These are phyloP conservation scores for Backusella australiensis DNA, from an alignment of 192 early-diverging fungal genomes.

Conservation along the genomic window DNA sequence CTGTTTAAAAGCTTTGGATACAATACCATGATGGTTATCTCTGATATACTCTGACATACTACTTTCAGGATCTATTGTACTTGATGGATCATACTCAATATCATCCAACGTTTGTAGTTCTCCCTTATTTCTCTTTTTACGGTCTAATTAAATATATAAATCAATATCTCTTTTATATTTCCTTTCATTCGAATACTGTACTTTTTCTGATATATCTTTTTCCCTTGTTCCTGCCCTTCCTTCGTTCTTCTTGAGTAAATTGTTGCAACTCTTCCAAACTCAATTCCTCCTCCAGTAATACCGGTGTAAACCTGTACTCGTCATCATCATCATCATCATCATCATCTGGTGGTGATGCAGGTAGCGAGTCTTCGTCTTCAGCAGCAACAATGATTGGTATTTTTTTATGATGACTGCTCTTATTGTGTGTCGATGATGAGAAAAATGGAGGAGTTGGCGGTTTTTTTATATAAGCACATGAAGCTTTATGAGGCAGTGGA, in stretches of 20 bases:
- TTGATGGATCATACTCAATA: conserved; percentile 10
- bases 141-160: background rate
- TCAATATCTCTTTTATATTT: too few species aligned
- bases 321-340: background rate
- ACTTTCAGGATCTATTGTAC: conserved; percentile 7
- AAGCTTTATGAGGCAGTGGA: background rate
- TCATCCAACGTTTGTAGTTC: conserved; percentile 19
- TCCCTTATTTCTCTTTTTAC: background rate
- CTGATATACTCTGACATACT: conserved; percentile 19
- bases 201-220: background rate
- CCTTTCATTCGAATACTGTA: too few species aligned
- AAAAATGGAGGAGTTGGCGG: background rate
- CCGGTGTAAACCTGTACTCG: background rate
- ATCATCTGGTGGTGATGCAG: background rate
- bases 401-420: background rate
- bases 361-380: background rate
- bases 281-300: background rate
- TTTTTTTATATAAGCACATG: background rate
- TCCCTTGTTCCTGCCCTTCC: background rate
- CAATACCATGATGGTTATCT: conserved; percentile 21
- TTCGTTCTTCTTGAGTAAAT: background rate
- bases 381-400: background rate
- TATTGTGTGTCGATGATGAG: background rate
- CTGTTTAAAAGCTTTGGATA: conserved; percentile 27
- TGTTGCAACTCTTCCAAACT: background rate